Percentiles rank a stretch among this genome's conserved stretches.
These are phyloP conservation scores for Aristolochia californica DNA, from an alignment of 164 flowering plant genomes.

Conservation along the genomic window DNA sequence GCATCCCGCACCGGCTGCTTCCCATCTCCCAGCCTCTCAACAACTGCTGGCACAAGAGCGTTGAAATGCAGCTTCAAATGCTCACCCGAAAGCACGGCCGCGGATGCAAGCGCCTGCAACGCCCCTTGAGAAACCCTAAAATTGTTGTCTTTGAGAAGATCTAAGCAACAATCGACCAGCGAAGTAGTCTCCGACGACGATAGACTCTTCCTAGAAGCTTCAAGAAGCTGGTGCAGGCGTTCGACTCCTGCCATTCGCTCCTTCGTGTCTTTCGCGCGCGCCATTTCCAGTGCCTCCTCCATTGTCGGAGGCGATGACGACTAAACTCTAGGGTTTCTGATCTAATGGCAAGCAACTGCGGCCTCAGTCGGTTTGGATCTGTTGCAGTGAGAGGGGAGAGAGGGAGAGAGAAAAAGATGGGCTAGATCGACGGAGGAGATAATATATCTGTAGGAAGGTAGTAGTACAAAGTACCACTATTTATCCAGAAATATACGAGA, in stretches of 20 bases:
- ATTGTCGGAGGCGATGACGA: constrained; percentile 18
- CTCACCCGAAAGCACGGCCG: constrained; percentile 91
- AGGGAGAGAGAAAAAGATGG: not conserved
- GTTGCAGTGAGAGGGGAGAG: not conserved
- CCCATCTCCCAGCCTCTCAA: constrained; percentile 80
- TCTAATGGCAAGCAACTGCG: constrained; percentile 17
- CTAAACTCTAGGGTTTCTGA: constrained; percentile 17
- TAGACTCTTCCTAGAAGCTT: constrained; percentile 66
- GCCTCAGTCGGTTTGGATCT: not conserved
- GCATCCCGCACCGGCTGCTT: constrained; percentile 98
- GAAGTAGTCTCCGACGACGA: constrained; percentile 56
- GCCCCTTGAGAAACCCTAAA: constrained; percentile 93
- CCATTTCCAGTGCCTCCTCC: constrained; percentile 94
- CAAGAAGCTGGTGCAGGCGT: constrained; percentile 65
- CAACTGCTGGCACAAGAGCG: constrained; percentile 84
- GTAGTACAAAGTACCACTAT: no score
- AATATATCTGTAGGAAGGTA: not conserved
- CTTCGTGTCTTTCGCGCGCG: constrained; percentile 90
- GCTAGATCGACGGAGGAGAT: constrained; percentile 9
- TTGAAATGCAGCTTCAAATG: constrained; percentile 86
- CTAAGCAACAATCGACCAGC: constrained; percentile 76
- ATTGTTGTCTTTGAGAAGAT: constrained; percentile 88
- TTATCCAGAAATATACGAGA: no score
- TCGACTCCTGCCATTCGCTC: constrained; percentile 99
- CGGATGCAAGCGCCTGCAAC: constrained; percentile 73